Evolutionary conservation across 805 yeast genomes (phyloP).

Genomic region (Lipomyces yamanashiensis): DNA sequence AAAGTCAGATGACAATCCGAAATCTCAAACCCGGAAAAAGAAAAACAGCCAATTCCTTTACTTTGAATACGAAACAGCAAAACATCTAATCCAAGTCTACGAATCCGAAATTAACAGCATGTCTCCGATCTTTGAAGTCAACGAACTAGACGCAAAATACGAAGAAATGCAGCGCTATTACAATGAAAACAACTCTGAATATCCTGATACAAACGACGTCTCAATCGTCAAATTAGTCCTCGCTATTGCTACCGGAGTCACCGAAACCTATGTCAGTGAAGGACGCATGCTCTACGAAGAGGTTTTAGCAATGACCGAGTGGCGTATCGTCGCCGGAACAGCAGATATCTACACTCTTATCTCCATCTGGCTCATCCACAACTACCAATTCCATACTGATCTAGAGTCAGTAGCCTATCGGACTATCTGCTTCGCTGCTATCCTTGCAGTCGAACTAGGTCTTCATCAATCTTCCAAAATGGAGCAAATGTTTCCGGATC

Average conservation of each 20-base stretch:
- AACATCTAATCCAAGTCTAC: conserved; percentile 29
- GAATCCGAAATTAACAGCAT: conserved; percentile 40
- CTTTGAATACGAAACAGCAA: conserved; percentile 28
- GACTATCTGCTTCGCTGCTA: conserved; percentile 35
- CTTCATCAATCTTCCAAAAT: conserved; percentile 34
- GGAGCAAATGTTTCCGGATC: conserved; percentile 24
- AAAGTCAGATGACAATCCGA: conserved; percentile 11
- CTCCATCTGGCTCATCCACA: conserved; percentile 37
- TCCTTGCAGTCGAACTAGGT: conserved; percentile 39
- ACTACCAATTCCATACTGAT: conserved; percentile 39
- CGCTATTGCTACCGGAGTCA: conserved; percentile 37
- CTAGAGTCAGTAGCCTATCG: conserved; percentile 39
- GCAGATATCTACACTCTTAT: conserved; percentile 31
- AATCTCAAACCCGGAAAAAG: background rate
- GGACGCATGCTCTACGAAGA: conserved; percentile 36
- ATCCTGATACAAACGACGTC: conserved; percentile 15
- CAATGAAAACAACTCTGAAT: background rate
- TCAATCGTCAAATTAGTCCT: conserved; percentile 28
- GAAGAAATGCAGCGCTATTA: conserved; percentile 21
- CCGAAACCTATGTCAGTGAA: conserved; percentile 21
- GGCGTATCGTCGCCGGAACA: conserved; percentile 28
- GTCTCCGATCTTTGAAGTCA: conserved; percentile 39
- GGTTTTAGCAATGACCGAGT: conserved; percentile 28
- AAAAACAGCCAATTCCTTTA: conserved; percentile 9
- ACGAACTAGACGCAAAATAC: conserved; percentile 34